Percentiles rank a stretch among this genome's conserved stretches.
These are phyloP conservation scores for Chrysanthemum seticuspe DNA, from an alignment of 129 eudicot genomes.

Conservation along the genomic window DNA sequence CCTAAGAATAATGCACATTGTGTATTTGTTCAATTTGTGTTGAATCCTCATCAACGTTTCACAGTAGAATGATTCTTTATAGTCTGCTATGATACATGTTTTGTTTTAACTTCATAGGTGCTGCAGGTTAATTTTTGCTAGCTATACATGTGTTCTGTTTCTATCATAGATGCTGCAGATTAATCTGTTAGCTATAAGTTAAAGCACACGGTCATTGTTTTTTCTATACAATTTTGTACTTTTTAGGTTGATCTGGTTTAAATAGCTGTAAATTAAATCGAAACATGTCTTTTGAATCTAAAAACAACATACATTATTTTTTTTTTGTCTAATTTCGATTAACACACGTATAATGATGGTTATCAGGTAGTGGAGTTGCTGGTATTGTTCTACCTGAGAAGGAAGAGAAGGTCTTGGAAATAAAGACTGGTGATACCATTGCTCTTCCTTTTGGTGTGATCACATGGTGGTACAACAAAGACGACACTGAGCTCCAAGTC, in stretches of 20 bases:
- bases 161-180: too few species aligned
- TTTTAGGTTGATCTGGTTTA: too few species aligned
- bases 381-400: conserved; percentile 89
- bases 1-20: too few species aligned
- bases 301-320: neutral
- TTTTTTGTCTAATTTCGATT: too few species aligned
- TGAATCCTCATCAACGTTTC: too few species aligned
- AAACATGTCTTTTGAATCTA: too few species aligned
- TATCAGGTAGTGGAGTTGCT: conserved; percentile 68
- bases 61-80: neutral
- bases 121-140: neutral
- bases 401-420: conserved; percentile 72
- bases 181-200: too few species aligned
- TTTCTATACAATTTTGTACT: too few species aligned
- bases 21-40: too few species aligned
- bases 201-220: too few species aligned
- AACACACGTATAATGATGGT: neutral
- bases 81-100: neutral
- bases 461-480: conserved; percentile 93
- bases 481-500: conserved; percentile 66
- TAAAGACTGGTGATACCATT: conserved; percentile 79
- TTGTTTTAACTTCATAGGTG: neutral
- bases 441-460: conserved; percentile 85
- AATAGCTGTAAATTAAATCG: too few species aligned
- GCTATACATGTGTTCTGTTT: neutral